Conservation (phyloP, 805 yeast species). For the Cyberlindnera bimundalis region DNA sequence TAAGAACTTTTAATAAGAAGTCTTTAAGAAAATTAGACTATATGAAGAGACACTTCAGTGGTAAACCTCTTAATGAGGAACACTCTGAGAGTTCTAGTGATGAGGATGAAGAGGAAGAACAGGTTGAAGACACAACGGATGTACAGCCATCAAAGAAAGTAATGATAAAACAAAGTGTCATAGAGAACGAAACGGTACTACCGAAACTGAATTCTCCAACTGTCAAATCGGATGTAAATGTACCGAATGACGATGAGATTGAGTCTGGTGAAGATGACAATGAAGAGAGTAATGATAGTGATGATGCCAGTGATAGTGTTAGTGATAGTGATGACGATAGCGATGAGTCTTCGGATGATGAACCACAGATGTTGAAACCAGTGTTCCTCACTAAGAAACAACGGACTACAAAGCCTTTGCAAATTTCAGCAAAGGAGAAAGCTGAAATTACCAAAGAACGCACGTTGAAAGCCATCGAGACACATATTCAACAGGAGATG, state of each 20-base stretch:
- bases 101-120: slow-evolving; percentile 7
- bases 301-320: slow-evolving; percentile 13
- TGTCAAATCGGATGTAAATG: background rate
- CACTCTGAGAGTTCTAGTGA: slow-evolving; percentile 1
- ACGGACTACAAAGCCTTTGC: slow-evolving; percentile 3
- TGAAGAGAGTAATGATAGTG: slow-evolving; percentile 30
- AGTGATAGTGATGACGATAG: slow-evolving; percentile 8
- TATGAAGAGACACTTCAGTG: slow-evolving; percentile 19
- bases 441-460: slow-evolving; percentile 27
- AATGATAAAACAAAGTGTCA: background rate
- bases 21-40: too few species aligned
- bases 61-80: slow-evolving; percentile 11
- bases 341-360: slow-evolving; percentile 13
- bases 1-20: background rate
- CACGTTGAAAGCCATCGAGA: slow-evolving; percentile 26
- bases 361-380: slow-evolving; percentile 23
- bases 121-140: slow-evolving; percentile 2
- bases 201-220: background rate
- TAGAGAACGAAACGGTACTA: background rate
- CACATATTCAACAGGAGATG: slow-evolving; percentile 25
- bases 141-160: slow-evolving; percentile 7
- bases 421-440: slow-evolving; percentile 11
- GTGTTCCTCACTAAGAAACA: slow-evolving; percentile 23
- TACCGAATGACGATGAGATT: slow-evolving; percentile 24
- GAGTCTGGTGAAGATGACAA: slow-evolving; percentile 31